Conservation (phyloP, 768 basidiomycete species). For the Bullera alba region DNA sequence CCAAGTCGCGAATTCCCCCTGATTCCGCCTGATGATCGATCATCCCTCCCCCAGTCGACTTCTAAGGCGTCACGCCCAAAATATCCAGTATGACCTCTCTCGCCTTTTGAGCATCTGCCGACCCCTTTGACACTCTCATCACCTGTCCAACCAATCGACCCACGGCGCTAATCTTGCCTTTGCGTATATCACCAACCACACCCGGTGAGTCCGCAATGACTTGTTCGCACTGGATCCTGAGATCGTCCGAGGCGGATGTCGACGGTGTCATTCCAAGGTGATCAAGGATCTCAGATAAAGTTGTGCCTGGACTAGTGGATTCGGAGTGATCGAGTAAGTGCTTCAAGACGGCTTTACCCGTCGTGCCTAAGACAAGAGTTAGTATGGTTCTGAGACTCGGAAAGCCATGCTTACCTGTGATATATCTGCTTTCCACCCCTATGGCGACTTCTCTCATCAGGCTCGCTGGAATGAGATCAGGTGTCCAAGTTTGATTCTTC, state of each 20-base stretch:
- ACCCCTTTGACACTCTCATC: slow-evolving; percentile 73
- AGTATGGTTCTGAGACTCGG: neutral
- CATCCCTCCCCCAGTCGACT: no score
- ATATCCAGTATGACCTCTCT: slow-evolving; percentile 50
- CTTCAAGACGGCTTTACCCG: slow-evolving; percentile 69
- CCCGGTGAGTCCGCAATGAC: slow-evolving; percentile 62
- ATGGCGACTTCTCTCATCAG: slow-evolving; percentile 74
- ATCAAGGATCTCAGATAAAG: neutral
- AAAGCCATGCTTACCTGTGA: slow-evolving; percentile 61
- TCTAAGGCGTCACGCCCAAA: no score
- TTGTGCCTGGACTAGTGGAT: slow-evolving; percentile 4
- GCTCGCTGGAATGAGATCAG: slow-evolving; percentile 56
- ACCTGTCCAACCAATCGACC: slow-evolving; percentile 77
- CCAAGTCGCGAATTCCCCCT: no score
- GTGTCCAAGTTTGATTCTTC: slow-evolving; percentile 53
- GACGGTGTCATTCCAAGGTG: slow-evolving; percentile 10
- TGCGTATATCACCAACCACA: slow-evolving; percentile 60
- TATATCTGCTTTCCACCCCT: slow-evolving; percentile 57
- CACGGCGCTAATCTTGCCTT: slow-evolving; percentile 68
- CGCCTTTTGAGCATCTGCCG: slow-evolving; percentile 64
- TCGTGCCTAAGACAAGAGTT: slow-evolving; percentile 56
- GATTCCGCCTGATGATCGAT: no score
- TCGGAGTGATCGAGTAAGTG: slow-evolving; percentile 53
- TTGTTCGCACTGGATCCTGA: slow-evolving; percentile 54
- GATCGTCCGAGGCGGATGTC: slow-evolving; percentile 6